Evolutionary conservation across 345 rosid species (phyloP).

Genomic region (Nasturtium officinale): DNA sequence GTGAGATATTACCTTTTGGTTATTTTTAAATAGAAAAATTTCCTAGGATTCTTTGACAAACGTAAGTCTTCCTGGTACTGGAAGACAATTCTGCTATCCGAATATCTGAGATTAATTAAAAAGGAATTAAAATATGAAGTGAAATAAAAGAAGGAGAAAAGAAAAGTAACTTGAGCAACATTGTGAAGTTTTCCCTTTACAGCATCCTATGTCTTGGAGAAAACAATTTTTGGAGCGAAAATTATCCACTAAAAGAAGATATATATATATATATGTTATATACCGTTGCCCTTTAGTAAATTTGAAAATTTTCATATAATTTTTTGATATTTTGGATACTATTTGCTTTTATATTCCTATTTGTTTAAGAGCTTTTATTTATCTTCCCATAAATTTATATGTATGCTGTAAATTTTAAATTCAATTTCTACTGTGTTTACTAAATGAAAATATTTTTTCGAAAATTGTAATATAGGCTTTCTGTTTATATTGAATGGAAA

Average conservation of each 20-base stretch:
- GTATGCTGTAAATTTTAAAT: background rate
- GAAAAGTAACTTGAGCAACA: conserved; percentile 41
- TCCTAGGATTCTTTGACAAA: conserved; percentile 45
- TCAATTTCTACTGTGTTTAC: background rate
- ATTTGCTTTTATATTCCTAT: no score
- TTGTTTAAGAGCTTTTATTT: no score
- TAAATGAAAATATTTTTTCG: background rate
- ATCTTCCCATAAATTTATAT: no score
- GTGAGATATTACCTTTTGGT: conserved; percentile 6
- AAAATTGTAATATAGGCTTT: background rate
- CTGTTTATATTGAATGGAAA: background rate
- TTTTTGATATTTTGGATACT: no score
- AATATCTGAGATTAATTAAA: conserved; percentile 21
- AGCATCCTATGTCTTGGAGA: conserved; percentile 68
- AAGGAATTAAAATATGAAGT: conserved; percentile 46
- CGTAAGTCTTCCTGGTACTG: conserved; percentile 36
- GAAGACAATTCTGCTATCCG: conserved; percentile 36
- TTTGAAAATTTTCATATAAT: no score
- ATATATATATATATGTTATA: background rate
- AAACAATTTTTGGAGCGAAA: conserved; percentile 32
- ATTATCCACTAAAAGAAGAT: background rate
- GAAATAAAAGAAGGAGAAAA: conserved; percentile 34
- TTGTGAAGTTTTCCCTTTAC: conserved; percentile 46
- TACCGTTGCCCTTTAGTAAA: no score
- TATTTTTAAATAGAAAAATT: background rate